phyloP scores from a whole-genome alignment of 495 filamentous ascomycete genomes.

The Trichoderma reesei region DNA sequence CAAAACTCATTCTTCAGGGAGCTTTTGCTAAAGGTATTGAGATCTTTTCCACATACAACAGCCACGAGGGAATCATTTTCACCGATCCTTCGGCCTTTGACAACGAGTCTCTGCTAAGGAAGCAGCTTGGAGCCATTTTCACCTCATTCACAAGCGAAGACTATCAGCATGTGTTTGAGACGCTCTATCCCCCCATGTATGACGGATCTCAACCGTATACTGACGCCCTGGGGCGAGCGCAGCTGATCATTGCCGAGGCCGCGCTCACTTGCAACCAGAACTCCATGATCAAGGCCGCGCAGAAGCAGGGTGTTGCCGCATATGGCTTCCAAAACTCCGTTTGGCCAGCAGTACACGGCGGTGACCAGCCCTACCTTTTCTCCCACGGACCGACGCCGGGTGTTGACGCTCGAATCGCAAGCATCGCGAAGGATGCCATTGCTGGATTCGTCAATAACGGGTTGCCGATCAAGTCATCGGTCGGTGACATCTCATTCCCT shows the following conservation, averaged over 20 bases:
- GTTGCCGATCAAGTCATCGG: background rate
- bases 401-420: background rate
- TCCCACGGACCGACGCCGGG: background rate
- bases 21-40: background rate
- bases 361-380: background rate
- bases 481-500: background rate
- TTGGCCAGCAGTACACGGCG: background rate
- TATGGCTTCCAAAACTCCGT: background rate
- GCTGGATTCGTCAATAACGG: background rate
- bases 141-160: background rate
- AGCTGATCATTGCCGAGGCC: background rate
- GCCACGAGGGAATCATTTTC: background rate
- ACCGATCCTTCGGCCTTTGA: background rate
- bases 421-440: background rate
- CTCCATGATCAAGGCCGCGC: background rate
- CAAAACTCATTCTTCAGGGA: conserved; percentile 9
- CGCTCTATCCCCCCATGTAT: conserved; percentile 10
- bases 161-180: background rate
- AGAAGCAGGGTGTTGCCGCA: background rate
- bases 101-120: background rate
- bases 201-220: conserved; percentile 12
- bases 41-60: background rate
- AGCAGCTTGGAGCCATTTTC: conserved; percentile 21
- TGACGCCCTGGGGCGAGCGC: background rate
- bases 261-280: background rate